Base-by-base conservation (phyloP, 1,139 yeast genomes). In the Suhomyces ambrosiae region DNA sequence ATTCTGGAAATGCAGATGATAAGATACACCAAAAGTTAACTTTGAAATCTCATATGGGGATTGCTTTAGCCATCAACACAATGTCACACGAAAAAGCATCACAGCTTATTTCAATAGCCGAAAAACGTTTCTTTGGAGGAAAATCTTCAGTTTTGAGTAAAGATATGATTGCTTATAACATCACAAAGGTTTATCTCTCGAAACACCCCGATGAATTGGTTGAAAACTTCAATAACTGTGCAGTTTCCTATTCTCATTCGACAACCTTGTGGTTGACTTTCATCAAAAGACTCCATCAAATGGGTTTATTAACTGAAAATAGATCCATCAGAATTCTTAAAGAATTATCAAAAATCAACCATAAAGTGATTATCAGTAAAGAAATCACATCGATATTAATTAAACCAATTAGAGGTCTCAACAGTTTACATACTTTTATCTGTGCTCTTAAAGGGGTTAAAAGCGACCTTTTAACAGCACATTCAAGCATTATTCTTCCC, bases 11-110 rank as follows among this genome's bases (percentile, higher is more conserved):
- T 8, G 27, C 25, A 1, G 14, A 22, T 2, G 33, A 35, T 10
- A 47, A 48, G 22, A 45, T 56, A 0, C 41, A 47, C 37, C 33
- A 48, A 5, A 45, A 47, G 2, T 48, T 70, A 7, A 47, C 49
- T 15, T 52, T 68, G n/a, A 48, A 54, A 27, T 71, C 71, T 1
- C 60, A 63, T 37, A 58, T 71, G 65, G 77, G 75, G 1, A 57
- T 71, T 1, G 64, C 63, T 0, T 43, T 69, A 16, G 63, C 69
- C 0, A 53, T 70, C 6, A 48, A 54, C 4, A 14, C 37, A 16
- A 49, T 58, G 5, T 62, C 69, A 2, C 38, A 32, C 5, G 50
- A 38, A 5, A 65, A 61, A 32, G 67, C 71, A 1, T 33, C 41
- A 14, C 50, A 48, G 18, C 50, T 71, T n/a, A 53, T 65, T 32